These are phyloP conservation scores for Triangularia setosa DNA, from an alignment of 2,329 filamentous ascomycete species.

Conservation along the genomic window DNA sequence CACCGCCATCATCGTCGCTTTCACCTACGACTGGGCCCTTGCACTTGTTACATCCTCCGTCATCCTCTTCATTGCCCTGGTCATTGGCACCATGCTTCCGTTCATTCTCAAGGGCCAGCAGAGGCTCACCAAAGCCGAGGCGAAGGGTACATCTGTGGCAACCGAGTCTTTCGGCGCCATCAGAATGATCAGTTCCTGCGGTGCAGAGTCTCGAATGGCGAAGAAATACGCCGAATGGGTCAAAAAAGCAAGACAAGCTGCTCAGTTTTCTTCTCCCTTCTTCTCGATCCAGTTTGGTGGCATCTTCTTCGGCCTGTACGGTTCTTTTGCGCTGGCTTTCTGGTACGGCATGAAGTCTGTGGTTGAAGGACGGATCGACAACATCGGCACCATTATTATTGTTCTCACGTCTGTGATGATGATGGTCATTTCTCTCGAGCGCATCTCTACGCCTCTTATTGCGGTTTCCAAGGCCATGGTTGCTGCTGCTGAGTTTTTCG, in stretches of 20 bases:
- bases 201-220: conserved; percentile 53
- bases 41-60: conserved; percentile 56
- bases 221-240: conserved; percentile 53
- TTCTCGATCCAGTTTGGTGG: conserved; percentile 51
- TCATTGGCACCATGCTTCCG: conserved; percentile 48
- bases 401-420: conserved; percentile 58
- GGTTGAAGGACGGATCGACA: conserved; percentile 42
- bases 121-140: conserved; percentile 48
- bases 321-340: conserved; percentile 55
- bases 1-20: conserved; percentile 51
- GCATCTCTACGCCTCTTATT: conserved; percentile 55
- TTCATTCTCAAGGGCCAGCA: conserved; percentile 52
- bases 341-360: conserved; percentile 58
- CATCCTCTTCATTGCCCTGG: conserved; percentile 52
- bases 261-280: conserved; percentile 47
- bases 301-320: conserved; percentile 52
- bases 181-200: conserved; percentile 60
- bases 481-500: conserved; percentile 55
- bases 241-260: conserved; percentile 49
- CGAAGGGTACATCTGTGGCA: conserved; percentile 55
- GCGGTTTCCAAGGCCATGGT: conserved; percentile 55
- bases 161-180: conserved; percentile 58
- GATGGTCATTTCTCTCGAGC: conserved; percentile 53
- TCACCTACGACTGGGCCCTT: conserved; percentile 55
- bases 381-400: conserved; percentile 52